A percentile compares a stretch with the other conserved stretches of the same genome.
Conservation (phyloP, 208 protist genomes). For the Tritrichomonas musculus region DNA sequence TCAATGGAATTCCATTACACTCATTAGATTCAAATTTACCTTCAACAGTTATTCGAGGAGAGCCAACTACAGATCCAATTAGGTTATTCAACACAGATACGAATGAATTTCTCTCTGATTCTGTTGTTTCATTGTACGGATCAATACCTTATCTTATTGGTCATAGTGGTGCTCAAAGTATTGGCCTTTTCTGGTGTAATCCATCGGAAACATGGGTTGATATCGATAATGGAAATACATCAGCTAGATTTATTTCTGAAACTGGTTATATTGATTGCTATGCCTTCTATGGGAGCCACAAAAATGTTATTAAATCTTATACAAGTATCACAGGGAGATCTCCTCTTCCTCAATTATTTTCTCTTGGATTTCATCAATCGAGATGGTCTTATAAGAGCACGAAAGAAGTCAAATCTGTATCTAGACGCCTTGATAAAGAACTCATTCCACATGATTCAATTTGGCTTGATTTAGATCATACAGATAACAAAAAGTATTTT, state of each 20-base stretch:
- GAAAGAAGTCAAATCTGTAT: conserved; percentile 63
- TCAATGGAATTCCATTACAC: not conserved
- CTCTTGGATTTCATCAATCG: conserved; percentile 93
- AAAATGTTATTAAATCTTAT: conserved; percentile 75
- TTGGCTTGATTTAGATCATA: conserved; percentile 99
- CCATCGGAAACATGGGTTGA: not conserved
- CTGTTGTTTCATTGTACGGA: not conserved
- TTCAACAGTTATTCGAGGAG: not conserved
- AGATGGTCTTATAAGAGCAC: conserved; percentile 87
- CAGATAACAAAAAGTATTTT: conserved; percentile 81
- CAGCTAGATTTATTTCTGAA: conserved; percentile 72
- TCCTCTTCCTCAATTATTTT: conserved; percentile 82
- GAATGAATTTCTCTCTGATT: not conserved
- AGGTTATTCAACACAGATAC: not conserved
- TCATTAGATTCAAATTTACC: not conserved
- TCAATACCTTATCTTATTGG: not conserved
- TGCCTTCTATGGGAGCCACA: conserved; percentile 74
- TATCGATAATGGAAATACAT: not conserved
- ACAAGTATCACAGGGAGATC: conserved; percentile 75
- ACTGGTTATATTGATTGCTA: conserved; percentile 84
- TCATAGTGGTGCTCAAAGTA: not conserved
- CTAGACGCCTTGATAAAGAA: conserved; percentile 36
- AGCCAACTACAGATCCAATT: not conserved
- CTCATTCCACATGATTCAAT: conserved; percentile 72
- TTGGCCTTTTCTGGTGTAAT: not conserved